Evolutionary conservation across 768 basidiomycete genomes (phyloP), one percentile per base, ranked within the genome.

Genomic region (Naganishia friedmannii): DNA sequence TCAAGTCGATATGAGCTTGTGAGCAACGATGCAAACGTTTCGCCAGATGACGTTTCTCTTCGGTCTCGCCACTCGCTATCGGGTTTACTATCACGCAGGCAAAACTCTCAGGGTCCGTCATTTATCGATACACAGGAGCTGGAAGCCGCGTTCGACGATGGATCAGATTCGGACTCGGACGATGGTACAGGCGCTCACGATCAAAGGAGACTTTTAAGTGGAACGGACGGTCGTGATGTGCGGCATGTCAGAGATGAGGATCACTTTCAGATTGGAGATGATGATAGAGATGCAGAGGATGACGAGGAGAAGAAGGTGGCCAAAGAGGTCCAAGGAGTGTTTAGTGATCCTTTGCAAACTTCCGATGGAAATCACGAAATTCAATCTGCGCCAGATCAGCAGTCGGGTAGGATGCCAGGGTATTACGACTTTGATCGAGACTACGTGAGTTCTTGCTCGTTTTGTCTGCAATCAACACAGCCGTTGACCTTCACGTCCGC

Each of bases 61-160:
- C 57, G 39, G 39, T 63, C 42, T 51, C 48, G 23, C n/a, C 48
- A 21, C n/a, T 51, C 48, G 6, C 19, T 26, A 15, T 42, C 42
- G 3, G n/a, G 23, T 28, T 46, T 28, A 17, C 42, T 26, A 15
- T 26, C 26, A 13, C 39, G 26, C 15, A 39, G 60, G 21, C 60
- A 63, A 17, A 10, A 45, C 13, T 63, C 60, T 28, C 60, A 63
- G 2, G 37, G 23, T 37, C 34, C 39, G n/a, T 58, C 57, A 8
- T 68, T 34, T n/a, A 76, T 78, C 31, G 77, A 79, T 73, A 73
- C 79, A 3, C 70, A 74, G 54, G 90, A 92, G 80, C 86, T 92
- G 77, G 86, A 90, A 75, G 90, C 88, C 34, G 88, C 91, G 0
- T 92, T 92, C 73, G 84, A 88, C 74, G 86, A 87, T 51, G 84